Percentiles rank a stretch among this genome's conserved stretches.
phyloP scores from a whole-genome alignment of 2,329 filamentous ascomycete genomes.

The Sporothrix euskadiensis region DNA sequence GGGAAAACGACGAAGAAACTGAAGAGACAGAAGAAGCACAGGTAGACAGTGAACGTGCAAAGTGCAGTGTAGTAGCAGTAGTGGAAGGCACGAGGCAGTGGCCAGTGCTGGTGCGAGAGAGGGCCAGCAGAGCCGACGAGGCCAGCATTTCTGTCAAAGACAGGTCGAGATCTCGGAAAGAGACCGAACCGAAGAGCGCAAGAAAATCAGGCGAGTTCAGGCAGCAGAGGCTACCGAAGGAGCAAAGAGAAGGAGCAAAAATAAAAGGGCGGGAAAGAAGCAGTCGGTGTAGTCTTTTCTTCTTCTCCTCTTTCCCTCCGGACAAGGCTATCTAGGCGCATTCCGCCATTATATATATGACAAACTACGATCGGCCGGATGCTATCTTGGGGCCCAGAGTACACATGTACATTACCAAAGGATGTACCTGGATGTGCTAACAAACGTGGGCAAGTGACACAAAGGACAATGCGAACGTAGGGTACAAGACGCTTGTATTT shows the following conservation, averaged over 20 bases:
- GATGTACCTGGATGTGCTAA: neutral
- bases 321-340: constrained; percentile 15
- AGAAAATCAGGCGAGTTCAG: neutral
- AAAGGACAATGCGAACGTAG: neutral
- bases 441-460: neutral
- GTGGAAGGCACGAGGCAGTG: neutral
- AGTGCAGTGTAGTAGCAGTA: neutral
- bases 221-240: neutral
- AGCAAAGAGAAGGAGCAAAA: neutral
- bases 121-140: neutral
- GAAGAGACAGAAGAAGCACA: neutral
- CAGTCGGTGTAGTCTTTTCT: neutral
- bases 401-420: neutral
- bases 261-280: neutral
- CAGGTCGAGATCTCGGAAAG: neutral
- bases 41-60: neutral
- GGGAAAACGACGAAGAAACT: neutral
- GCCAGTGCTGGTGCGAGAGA: constrained; percentile 2
- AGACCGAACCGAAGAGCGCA: constrained; percentile 6
- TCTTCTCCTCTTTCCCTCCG: neutral
- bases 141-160: neutral
- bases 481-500: constrained; percentile 10
- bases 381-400: neutral
- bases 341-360: constrained; percentile 9
- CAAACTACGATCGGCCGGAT: neutral